phyloP scores from a whole-genome alignment of 1,284 basidiomycete species.

The Heliocybe sulcata region DNA sequence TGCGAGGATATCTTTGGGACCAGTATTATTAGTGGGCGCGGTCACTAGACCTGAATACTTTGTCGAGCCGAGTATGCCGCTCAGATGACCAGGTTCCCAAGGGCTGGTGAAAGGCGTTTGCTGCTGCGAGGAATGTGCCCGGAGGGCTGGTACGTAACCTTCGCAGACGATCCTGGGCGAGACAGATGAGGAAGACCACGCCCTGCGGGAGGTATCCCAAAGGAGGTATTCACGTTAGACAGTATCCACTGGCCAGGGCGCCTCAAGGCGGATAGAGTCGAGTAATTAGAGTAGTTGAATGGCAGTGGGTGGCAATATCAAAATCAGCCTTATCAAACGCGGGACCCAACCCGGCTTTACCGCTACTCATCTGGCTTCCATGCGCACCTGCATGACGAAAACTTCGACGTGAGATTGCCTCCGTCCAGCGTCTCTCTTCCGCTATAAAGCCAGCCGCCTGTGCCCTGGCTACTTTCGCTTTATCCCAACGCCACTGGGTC shows the following conservation, averaged over 20 bases:
- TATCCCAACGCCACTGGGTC: neutral
- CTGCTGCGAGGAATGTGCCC: neutral
- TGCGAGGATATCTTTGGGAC: too few relatives aligned
- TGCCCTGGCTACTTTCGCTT: neutral
- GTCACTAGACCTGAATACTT: neutral
- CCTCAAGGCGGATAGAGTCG: neutral
- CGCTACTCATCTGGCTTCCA: neutral
- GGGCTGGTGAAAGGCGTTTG: neutral
- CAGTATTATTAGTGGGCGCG: too few relatives aligned
- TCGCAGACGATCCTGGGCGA: neutral
- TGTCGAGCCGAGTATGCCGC: neutral
- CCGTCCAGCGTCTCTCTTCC: neutral
- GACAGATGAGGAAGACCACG: neutral
- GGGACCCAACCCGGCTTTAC: neutral
- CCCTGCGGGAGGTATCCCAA: neutral
- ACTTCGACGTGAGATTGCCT: slow-evolving; percentile 1
- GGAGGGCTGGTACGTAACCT: neutral
- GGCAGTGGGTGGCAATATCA: neutral
- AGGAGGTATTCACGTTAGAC: neutral
- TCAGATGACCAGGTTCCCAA: neutral
- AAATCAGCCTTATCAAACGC: slow-evolving; percentile 1
- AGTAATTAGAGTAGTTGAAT: neutral
- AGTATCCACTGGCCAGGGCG: neutral
- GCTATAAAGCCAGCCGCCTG: neutral
- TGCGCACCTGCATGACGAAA: slow-evolving; percentile 3